Conservation (phyloP, 495 filamentous ascomycete genomes). For the Lineolata rhizophorae region DNA sequence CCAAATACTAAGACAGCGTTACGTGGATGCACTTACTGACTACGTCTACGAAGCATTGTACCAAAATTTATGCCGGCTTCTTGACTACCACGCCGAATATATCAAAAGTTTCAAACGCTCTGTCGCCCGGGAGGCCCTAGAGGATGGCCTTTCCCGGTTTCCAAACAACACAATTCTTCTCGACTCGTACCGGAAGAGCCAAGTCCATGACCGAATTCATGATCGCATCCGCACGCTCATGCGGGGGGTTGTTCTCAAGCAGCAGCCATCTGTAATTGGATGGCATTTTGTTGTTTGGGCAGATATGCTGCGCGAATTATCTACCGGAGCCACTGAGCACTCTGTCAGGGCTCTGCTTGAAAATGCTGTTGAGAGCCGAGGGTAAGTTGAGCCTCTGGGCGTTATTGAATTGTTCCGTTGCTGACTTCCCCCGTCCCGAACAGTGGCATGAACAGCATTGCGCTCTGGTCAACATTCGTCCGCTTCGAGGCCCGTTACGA, state of each 20-base stretch:
- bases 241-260: conserved; percentile 20
- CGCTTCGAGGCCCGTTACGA: conserved; percentile 9
- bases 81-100: conserved; percentile 40
- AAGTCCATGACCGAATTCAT: conserved; percentile 26
- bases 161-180: conserved; percentile 65
- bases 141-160: conserved; percentile 35
- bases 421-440: too few species aligned
- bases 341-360: conserved; percentile 12
- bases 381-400: too few species aligned
- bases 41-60: conserved; percentile 16
- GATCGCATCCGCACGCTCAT: conserved; percentile 47
- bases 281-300: conserved; percentile 45
- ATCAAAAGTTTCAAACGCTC: conserved; percentile 36
- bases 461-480: conserved; percentile 14
- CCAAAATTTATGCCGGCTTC: conserved; percentile 27
- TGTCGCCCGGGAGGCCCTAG: conserved; percentile 35
- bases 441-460: conserved; percentile 8
- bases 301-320: conserved; percentile 20
- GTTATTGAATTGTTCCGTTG: too few species aligned
- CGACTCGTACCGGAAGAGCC: conserved; percentile 28
- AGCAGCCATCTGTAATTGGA: conserved; percentile 21
- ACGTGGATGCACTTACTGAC: conserved; percentile 4
- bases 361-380: conserved; percentile 7
- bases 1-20: conserved; percentile 15
- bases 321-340: conserved; percentile 6